Percentiles rank a stretch among this genome's conserved stretches.
Conservation (phyloP, 805 yeast species). For the Schwanniomyces sp. region DNA sequence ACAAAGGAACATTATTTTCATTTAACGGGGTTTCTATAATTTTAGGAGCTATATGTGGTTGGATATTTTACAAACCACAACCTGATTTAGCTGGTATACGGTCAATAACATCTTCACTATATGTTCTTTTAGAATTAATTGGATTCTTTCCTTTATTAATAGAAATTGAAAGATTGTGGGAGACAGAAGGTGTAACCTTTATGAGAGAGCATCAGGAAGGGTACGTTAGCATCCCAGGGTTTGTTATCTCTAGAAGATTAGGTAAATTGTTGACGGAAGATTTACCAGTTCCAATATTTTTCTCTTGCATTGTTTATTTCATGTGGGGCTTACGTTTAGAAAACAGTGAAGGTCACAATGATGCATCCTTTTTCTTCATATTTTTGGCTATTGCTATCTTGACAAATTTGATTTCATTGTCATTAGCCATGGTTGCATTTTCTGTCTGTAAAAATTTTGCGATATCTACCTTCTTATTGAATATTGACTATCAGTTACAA, state of each 20-base stretch:
- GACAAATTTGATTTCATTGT: constrained; percentile 55
- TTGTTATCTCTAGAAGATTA: constrained; percentile 61
- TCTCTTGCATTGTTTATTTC: constrained; percentile 64
- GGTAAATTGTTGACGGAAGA: constrained; percentile 72
- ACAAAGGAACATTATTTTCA: constrained; percentile 29
- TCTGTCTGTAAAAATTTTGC: constrained; percentile 62
- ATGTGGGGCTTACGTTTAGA: constrained; percentile 66
- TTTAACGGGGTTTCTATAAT: constrained; percentile 42
- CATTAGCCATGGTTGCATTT: constrained; percentile 53
- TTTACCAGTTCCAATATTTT: constrained; percentile 57
- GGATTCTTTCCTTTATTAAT: constrained; percentile 41
- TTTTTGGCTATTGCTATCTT: constrained; percentile 62
- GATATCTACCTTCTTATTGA: constrained; percentile 59
- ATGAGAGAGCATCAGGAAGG: constrained; percentile 68
- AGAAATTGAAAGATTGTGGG: constrained; percentile 41
- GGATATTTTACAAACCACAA: constrained; percentile 72
- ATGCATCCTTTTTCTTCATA: constrained; percentile 52
- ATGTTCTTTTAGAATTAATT: constrained; percentile 37
- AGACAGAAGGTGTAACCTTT: constrained; percentile 34
- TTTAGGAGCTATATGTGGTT: constrained; percentile 66
- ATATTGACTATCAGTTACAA: constrained; percentile 66
- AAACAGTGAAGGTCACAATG: constrained; percentile 15
- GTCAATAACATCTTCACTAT: constrained; percentile 43
- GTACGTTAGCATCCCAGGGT: constrained; percentile 66
- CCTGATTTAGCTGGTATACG: constrained; percentile 63